Evolutionary conservation across 2,329 filamentous ascomycete species (phyloP), one percentile per base, ranked within the genome.

Genomic region (Bipolaris bicolor): DNA sequence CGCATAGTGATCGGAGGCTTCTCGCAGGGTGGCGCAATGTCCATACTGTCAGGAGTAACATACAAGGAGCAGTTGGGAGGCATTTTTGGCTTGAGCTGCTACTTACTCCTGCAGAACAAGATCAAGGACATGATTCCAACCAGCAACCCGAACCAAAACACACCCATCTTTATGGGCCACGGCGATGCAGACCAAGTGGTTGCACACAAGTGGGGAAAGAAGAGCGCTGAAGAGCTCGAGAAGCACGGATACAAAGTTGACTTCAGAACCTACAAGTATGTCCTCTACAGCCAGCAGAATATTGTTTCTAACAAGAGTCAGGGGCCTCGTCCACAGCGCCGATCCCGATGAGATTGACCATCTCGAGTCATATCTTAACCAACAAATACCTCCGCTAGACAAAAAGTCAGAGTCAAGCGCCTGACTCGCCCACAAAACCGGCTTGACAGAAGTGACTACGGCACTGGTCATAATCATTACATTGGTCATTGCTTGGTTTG

Each of bases 1-100:
- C 89, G 93, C 51, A 92, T 99, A 70, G 86, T 98, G 16, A 79
- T 98, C 6, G 94, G 91, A 33, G 90, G 91, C 39, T 95, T 94
- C 81, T 90, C 87, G 22, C 86, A 98, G 78, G 94, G 94, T 57
- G 94, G 91, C 50, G 92, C 92, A 55, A 92, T 97, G 83, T 87
- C 91, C 18, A 78, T 98, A 37, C 86, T 97, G 70, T 83, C 90
- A 0, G 93, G 91, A 5, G 78, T 96, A 40, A 96, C 92, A 4
- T 85, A 82, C 64, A 82, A 84, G 44, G 82, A 85, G 66, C 92
- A 91, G 78, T 81, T 98, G 15, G 94, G 87, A n/a, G 94, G 93
- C 61, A 90, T 98, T 62, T 88, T 97, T 61, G 92, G 89, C 7
- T 79, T 98, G 60, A 95, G 90, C 11, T 89, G 87, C 68, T 98